phyloP scores from a whole-genome alignment of 192 early-diverging fungal species.

The Backusella circina region DNA sequence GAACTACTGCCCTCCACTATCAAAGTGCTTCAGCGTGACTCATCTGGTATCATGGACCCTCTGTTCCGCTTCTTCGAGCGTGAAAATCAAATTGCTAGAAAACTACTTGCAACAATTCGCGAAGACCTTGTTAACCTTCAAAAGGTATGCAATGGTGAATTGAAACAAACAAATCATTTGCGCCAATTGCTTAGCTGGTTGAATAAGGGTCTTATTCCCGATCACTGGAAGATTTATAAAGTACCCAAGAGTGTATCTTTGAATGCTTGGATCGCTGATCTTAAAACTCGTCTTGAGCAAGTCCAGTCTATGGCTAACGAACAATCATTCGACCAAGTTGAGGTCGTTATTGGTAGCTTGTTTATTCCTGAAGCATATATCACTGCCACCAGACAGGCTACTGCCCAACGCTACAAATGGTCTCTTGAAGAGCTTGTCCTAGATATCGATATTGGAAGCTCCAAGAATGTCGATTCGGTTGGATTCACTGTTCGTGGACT shows the following conservation, averaged over 20 bases:
- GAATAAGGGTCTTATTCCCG: constrained; percentile 67
- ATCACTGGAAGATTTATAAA: constrained; percentile 68
- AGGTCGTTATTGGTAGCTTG: constrained; percentile 84
- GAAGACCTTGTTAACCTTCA: constrained; percentile 64
- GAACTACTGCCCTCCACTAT: constrained; percentile 43
- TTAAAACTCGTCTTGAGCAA: constrained; percentile 67
- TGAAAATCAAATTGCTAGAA: constrained; percentile 62
- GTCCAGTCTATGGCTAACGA: constrained; percentile 45
- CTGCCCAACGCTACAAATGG: constrained; percentile 67
- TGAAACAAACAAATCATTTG: constrained; percentile 86
- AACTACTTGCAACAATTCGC: constrained; percentile 58
- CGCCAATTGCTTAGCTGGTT: constrained; percentile 68
- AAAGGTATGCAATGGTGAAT: constrained; percentile 68
- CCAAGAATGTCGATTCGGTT: constrained; percentile 18
- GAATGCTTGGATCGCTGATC: constrained; percentile 70
- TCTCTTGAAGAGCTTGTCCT: constrained; percentile 82
- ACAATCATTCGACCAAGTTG: constrained; percentile 24
- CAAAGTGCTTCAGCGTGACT: constrained; percentile 18
- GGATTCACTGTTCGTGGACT: constrained; percentile 31
- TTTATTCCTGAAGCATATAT: constrained; percentile 89
- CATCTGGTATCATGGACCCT: constrained; percentile 53
- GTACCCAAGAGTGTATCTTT: constrained; percentile 56
- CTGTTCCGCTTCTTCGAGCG: constrained; percentile 83
- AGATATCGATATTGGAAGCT: constrained; percentile 36
- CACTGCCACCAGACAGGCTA: constrained; percentile 85